Evolutionary conservation across 306 rosid genomes (phyloP), one percentile per base, ranked within the genome.

Genomic region (Trifolium fragiferum): DNA sequence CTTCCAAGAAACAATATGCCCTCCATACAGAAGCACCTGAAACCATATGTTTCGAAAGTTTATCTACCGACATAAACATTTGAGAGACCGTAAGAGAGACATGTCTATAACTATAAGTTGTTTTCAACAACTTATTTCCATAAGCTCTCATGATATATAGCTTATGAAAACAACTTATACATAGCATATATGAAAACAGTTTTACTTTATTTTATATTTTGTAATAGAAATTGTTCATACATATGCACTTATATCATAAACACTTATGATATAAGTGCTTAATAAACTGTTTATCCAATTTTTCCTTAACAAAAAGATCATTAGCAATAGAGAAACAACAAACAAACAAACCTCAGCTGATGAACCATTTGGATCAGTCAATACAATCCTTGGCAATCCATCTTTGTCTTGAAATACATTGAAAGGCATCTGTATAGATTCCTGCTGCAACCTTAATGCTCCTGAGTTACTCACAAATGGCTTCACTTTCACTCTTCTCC

Each of bases 1-100:
- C 84, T 90, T 90, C 96, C 96, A 90, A 5, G 96, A 89, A 61
- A 89, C 83, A 47, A 90, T 82, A 75, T 87, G 93, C 18, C 90
- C 96, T 53, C 96, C 96, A 63, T 89, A 82, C 11, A 90, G 87
- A 63, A 87, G 86, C 74, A 90, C 93, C 96, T 90, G 87, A 82
- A 78, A 82, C 62, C 74, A 86, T 65, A 50, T 38, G 13, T 27
- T 68, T 53, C 33, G 61, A 69, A 23, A 40, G 10, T n/a, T n/a
- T n/a, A n/a, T n/a, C n/a, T n/a, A n/a, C n/a, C n/a, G n/a, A n/a
- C n/a, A n/a, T n/a, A n/a, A n/a, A n/a, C n/a, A n/a, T n/a, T n/a
- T n/a, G n/a, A n/a, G n/a, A n/a, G n/a, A n/a, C n/a, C n/a, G n/a
- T n/a, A n/a, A n/a, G n/a, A n/a, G n/a, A n/a, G n/a, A n/a, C n/a